Conservation (phyloP, 768 basidiomycete species). For the Cubamyces lactineus region DNA sequence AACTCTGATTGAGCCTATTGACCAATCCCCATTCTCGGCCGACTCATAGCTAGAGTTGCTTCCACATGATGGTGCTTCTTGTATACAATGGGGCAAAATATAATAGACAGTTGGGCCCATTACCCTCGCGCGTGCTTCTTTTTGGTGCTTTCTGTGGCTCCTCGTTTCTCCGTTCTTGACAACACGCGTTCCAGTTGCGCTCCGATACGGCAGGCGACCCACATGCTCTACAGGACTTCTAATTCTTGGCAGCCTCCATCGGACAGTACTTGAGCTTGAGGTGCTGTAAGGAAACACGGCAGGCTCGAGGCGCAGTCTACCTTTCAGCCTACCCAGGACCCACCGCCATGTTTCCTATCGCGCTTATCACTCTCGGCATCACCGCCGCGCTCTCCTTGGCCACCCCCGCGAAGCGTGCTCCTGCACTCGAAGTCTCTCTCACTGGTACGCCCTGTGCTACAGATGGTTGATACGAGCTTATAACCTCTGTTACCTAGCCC, state of each 20-base stretch:
- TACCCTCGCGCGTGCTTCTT: neutral
- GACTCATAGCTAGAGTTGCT: neutral
- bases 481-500: slow-evolving; percentile 3
- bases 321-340: neutral
- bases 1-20: too few species aligned
- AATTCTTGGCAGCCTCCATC: neutral
- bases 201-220: neutral
- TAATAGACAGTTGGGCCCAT: neutral
- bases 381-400: slow-evolving; percentile 21
- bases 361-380: slow-evolving; percentile 15
- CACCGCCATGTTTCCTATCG: slow-evolving; percentile 13
- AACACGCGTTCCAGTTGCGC: neutral
- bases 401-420: slow-evolving; percentile 17
- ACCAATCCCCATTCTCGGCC: too few species aligned
- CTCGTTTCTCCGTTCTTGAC: neutral
- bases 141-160: neutral
- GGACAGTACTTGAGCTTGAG: neutral
- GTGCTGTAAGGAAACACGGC: neutral
- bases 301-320: slow-evolving; percentile 12
- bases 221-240: slow-evolving; percentile 1
- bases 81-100: neutral
- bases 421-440: slow-evolving; percentile 23
- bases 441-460: neutral
- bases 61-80: slow-evolving; percentile 1
- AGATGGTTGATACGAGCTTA: too few species aligned